A percentile compares a stretch with the other conserved stretches of the same genome.
phyloP scores from a whole-genome alignment of 208 protist genomes.

The Crithidia fasciculata region DNA sequence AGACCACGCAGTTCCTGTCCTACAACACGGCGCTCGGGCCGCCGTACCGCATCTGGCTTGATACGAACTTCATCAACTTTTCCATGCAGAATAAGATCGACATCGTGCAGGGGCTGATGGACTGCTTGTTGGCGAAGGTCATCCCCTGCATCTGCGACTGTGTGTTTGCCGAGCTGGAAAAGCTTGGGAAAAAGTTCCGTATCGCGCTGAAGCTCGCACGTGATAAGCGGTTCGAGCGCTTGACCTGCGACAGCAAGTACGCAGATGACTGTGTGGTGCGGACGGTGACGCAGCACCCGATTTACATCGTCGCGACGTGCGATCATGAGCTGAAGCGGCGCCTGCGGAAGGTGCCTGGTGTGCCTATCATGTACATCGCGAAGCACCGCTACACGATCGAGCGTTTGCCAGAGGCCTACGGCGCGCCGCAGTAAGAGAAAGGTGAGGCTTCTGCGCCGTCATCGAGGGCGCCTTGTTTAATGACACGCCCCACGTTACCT shows the following conservation, averaged over 20 bases:
- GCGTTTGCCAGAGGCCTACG: slow-evolving; percentile 96
- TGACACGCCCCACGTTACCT: too few species aligned
- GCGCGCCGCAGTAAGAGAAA: slow-evolving; percentile 50
- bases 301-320: slow-evolving; percentile 94
- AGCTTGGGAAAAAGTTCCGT: slow-evolving; percentile 97
- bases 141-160: slow-evolving; percentile 99
- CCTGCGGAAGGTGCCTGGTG: slow-evolving; percentile 98
- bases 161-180: slow-evolving; percentile 99
- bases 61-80: slow-evolving; percentile 99
- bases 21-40: slow-evolving; percentile 98
- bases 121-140: slow-evolving; percentile 99
- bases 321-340: slow-evolving; percentile 98
- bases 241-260: slow-evolving; percentile 98
- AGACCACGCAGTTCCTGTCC: slow-evolving; percentile 95
- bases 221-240: slow-evolving; percentile 97
- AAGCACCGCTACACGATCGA: slow-evolving; percentile 98
- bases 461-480: too few species aligned
- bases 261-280: slow-evolving; percentile 99
- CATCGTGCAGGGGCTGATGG: slow-evolving; percentile 97
- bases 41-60: slow-evolving; percentile 98
- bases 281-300: slow-evolving; percentile 93
- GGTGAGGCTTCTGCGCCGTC: too few species aligned
- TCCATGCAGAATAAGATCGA: slow-evolving; percentile 99
- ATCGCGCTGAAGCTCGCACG: slow-evolving; percentile 95
- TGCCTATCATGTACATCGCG: slow-evolving; percentile 98